Evolutionary conservation across 768 basidiomycete species (phyloP), one percentile per base, ranked within the genome.

Genomic region (Boletus subparvulus): DNA sequence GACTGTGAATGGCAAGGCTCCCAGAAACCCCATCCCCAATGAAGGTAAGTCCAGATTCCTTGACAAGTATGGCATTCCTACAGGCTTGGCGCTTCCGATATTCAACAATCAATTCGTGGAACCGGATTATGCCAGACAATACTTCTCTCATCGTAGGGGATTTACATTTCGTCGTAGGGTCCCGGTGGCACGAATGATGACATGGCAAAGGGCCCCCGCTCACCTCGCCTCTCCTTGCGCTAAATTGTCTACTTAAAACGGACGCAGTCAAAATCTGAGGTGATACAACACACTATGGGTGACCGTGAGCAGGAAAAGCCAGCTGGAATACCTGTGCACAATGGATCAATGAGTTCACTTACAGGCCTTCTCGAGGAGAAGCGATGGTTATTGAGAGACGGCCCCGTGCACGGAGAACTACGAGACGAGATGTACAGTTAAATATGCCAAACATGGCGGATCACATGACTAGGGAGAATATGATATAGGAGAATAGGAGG

Each of bases 371-470:
- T 94, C 19, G 92, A 94, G 64, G 93, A 95, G 69, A 88, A 94
- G 59, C 79, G 92, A 21, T 94, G 92, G 90, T 73, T 97, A 56
- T 77, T 96, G 11, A 79, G 83, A 44, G 86, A 91, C 65, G 94
- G 91, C 3, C 78, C 97, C 37, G 71, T 80, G 3, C 84, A 93
- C 55, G 86, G 88, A 12, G 93, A 96, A 73, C 76, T 97, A 64
- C 76, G 94, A 59, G 95, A 98, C 71, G 95, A 97, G 73, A 87
- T 95, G 47, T 98, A 92, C 63, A n/a, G n/a, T n/a, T n/a, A n/a
- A n/a, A n/a, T n/a, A n/a, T n/a, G n/a, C n/a, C n/a, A n/a, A n/a
- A n/a, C n/a, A n/a, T n/a, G n/a, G n/a, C n/a, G n/a, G n/a, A n/a
- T n/a, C n/a, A n/a, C n/a, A n/a, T n/a, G n/a, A n/a, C n/a, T n/a